Percentiles rank a stretch among this genome's conserved stretches.
phyloP scores from a whole-genome alignment of 2,329 filamentous ascomycete species.

The Eurotiales sp. region DNA sequence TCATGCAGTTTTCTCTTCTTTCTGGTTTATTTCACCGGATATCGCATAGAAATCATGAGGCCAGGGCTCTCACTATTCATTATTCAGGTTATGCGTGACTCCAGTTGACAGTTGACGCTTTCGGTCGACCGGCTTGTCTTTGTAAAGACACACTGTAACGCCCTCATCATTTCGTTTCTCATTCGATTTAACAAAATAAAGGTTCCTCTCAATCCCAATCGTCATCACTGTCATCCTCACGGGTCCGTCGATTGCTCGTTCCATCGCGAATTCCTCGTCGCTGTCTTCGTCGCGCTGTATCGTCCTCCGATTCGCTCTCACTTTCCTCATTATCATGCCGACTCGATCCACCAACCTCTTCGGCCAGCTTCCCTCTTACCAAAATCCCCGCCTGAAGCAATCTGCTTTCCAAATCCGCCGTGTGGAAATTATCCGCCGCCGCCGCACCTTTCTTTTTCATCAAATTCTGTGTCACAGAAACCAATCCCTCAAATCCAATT shows the following conservation, averaged over 20 bases:
- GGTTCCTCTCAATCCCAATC: constrained; percentile 44
- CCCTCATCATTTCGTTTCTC: no score
- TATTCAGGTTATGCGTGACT: no score
- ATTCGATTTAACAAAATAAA: background rate
- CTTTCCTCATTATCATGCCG: constrained; percentile 21
- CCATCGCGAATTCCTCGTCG: constrained; percentile 25
- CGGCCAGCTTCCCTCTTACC: constrained; percentile 30
- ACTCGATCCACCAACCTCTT: constrained; percentile 24
- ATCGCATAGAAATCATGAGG: no score
- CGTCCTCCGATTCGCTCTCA: constrained; percentile 22
- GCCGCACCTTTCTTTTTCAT: constrained; percentile 19
- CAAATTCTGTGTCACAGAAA: constrained; percentile 25
- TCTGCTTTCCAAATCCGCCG: constrained; percentile 39
- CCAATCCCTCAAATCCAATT: constrained; percentile 48
- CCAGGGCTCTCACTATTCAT: no score
- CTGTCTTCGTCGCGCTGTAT: constrained; percentile 7
- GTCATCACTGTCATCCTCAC: constrained; percentile 37
- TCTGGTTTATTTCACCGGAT: no score
- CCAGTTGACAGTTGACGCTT: no score
- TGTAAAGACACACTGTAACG: no score
- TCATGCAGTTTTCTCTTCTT: background rate
- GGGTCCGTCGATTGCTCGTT: constrained; percentile 27
- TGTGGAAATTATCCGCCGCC: constrained; percentile 37
- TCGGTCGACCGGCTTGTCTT: no score
- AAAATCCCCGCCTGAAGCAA: constrained; percentile 39